phyloP scores from a whole-genome alignment of 1,284 basidiomycete genomes.

The Naganishia albida region DNA sequence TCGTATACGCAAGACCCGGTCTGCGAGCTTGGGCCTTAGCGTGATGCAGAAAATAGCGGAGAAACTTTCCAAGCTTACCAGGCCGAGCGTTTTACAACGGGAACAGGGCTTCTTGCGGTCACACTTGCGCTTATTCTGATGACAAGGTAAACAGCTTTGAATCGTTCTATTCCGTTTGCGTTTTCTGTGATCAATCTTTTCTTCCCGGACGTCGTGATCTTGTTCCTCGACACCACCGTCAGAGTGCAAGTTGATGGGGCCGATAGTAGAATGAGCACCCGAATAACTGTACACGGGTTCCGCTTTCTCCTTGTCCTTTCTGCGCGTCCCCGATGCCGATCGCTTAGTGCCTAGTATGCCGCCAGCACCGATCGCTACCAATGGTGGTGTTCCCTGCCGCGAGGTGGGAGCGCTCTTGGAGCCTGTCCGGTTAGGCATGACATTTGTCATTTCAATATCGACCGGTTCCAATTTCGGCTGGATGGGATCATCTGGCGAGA shows the following conservation, averaged over 20 bases:
- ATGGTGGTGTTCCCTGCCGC: constrained; percentile 11
- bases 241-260: background rate
- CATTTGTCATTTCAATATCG: constrained; percentile 12
- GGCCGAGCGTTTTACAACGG: constrained; percentile 68
- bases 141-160: constrained; percentile 83
- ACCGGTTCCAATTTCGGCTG: constrained; percentile 22
- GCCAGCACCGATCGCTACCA: constrained; percentile 1
- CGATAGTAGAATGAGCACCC: constrained; percentile 8
- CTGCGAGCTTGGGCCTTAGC: constrained; percentile 52
- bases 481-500: background rate
- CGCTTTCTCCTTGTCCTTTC: constrained; percentile 9
- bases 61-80: constrained; percentile 38
- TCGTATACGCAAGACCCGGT: constrained; percentile 90
- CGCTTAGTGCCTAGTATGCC: background rate
- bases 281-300: constrained; percentile 21
- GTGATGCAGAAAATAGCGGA: constrained; percentile 2
- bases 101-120: constrained; percentile 67
- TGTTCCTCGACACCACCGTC: constrained; percentile 12
- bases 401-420: constrained; percentile 7
- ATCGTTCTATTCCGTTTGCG: constrained; percentile 81
- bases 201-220: constrained; percentile 4
- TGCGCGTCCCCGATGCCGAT: constrained; percentile 12
- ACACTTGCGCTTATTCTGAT: constrained; percentile 82
- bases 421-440: background rate
- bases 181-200: constrained; percentile 59